phyloP scores from a whole-genome alignment of 2,329 filamentous ascomycete species.

The Beauveria varroae region DNA sequence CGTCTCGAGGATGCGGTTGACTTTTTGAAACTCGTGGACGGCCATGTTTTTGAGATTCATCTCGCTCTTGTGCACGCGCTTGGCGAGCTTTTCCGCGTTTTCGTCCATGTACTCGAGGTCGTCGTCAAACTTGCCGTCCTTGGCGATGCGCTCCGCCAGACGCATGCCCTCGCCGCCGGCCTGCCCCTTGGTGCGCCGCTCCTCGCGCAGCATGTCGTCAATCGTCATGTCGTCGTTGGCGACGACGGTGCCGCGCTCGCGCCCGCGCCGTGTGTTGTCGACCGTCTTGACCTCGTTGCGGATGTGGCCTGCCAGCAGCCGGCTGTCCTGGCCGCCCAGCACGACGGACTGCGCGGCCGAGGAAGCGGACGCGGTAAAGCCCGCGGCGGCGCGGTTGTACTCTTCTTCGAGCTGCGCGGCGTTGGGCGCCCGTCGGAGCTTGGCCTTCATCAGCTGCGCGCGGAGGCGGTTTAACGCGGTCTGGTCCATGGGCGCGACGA shows the following conservation, averaged over 20 bases:
- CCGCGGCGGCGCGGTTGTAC: slow-evolving; percentile 69
- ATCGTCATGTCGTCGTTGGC: slow-evolving; percentile 95
- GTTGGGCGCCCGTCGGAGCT: slow-evolving; percentile 70
- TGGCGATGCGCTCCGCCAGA: slow-evolving; percentile 87
- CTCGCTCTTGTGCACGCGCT: slow-evolving; percentile 79
- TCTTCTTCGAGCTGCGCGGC: slow-evolving; percentile 70
- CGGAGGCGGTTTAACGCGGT: slow-evolving; percentile 82
- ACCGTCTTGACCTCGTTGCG: slow-evolving; percentile 69
- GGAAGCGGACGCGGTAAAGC: slow-evolving; percentile 47
- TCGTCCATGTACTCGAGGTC: slow-evolving; percentile 97
- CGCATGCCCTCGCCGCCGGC: slow-evolving; percentile 71
- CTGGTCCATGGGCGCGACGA: slow-evolving; percentile 50
- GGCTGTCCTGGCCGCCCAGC: slow-evolving; percentile 80
- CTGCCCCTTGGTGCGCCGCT: slow-evolving; percentile 74
- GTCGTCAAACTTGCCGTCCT: slow-evolving; percentile 83
- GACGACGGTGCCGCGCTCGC: slow-evolving; percentile 75
- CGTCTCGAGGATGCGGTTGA: slow-evolving; percentile 75
- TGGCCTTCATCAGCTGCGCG: slow-evolving; percentile 93
- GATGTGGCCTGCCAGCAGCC: slow-evolving; percentile 67
- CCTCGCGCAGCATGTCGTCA: slow-evolving; percentile 94
- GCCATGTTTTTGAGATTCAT: slow-evolving; percentile 81
- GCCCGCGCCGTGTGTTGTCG: slow-evolving; percentile 73
- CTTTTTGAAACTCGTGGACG: slow-evolving; percentile 81
- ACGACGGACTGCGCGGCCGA: slow-evolving; percentile 60
- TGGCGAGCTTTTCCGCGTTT: slow-evolving; percentile 84